Conservation (phyloP, 1,284 basidiomycete genomes). For the Trametes pubescens region DNA sequence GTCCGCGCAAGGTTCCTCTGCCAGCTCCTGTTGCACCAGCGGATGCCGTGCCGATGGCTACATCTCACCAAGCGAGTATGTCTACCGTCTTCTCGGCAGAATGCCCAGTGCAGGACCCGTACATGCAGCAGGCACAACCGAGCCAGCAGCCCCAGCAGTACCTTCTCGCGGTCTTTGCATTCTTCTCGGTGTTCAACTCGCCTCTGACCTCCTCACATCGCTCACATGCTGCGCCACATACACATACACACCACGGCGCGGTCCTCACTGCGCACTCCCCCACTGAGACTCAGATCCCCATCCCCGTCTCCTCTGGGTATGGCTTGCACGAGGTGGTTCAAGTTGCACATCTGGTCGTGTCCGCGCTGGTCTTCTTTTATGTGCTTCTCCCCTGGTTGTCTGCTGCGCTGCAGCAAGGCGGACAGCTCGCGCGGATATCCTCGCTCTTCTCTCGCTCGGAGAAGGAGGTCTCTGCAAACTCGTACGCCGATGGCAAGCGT, state of each 20-base stretch:
- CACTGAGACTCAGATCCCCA: slow-evolving; percentile 25
- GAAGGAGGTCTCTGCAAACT: background rate
- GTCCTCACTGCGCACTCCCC: slow-evolving; percentile 40
- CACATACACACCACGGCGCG: slow-evolving; percentile 44
- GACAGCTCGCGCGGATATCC: slow-evolving; percentile 18
- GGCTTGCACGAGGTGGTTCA: slow-evolving; percentile 61
- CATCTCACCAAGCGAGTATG: slow-evolving; percentile 19
- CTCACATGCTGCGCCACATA: slow-evolving; percentile 35
- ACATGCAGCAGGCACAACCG: slow-evolving; percentile 26
- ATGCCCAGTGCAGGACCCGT: slow-evolving; percentile 29
- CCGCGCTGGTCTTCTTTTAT: slow-evolving; percentile 65
- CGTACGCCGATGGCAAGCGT: slow-evolving; percentile 14
- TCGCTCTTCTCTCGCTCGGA: slow-evolving; percentile 26
- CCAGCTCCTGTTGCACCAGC: slow-evolving; percentile 29
- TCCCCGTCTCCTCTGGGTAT: slow-evolving; percentile 41
- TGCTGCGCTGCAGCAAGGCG: slow-evolving; percentile 33
- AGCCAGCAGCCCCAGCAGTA: slow-evolving; percentile 58
- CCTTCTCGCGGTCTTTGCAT: slow-evolving; percentile 75
- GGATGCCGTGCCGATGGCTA: slow-evolving; percentile 22
- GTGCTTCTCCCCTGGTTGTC: slow-evolving; percentile 62
- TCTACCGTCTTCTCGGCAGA: slow-evolving; percentile 32
- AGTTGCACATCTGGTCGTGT: slow-evolving; percentile 67
- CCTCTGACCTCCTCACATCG: slow-evolving; percentile 57
- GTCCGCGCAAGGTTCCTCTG: slow-evolving; percentile 65
- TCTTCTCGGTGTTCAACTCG: slow-evolving; percentile 81